Evolutionary conservation across 768 basidiomycete genomes (phyloP), one percentile per base, ranked within the genome.

Genomic region (Auricularia sp.): DNA sequence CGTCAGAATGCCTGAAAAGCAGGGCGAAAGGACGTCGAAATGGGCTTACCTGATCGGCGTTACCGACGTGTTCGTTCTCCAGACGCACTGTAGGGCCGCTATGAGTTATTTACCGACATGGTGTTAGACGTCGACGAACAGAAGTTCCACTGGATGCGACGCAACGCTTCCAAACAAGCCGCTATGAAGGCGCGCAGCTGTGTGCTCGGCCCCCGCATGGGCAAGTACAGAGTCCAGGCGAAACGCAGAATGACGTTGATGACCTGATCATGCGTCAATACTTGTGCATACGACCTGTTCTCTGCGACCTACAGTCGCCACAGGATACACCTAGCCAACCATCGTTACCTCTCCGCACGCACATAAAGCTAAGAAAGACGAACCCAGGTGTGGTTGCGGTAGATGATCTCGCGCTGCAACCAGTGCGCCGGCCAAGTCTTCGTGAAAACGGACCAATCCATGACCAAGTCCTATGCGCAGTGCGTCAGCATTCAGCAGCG

Each of bases 101-200:
- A 61, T 13, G 35, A 39, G 69, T 64, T 29, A 29, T 29, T 29
- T 29, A 29, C 29, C 29, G 29, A 29, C 29, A 29, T 29, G 29
- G 29, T 29, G 29, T 29, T 2, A 29, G 29, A 29, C 29, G 47
- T 18, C 44, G 37, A 75, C 89, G 70, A 66, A 93, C 91, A 89
- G 71, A 95, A 89, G 74, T 96, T 97, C 96, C 96, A 98, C 68
- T 89, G 89, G 75, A 85, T 85, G 63, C 96, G 81, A 54, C 96
- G 77, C 5, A 92, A 69, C 73, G 93, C 83, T 71, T 98, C 96
- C 47, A 92, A 69, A 62, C 88, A 68, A 2, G 80, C 92, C 13
- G 77, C 82, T 56, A 92, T 79, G 76, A 92, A 94, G 0, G 84
- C 77, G 33, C 87, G 82, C 34, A 88, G 56, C 66, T 81, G 79